These are phyloP conservation scores for Fraxinus quadrangulata DNA, from an alignment of 257 asterid genomes.

Conservation along the genomic window DNA sequence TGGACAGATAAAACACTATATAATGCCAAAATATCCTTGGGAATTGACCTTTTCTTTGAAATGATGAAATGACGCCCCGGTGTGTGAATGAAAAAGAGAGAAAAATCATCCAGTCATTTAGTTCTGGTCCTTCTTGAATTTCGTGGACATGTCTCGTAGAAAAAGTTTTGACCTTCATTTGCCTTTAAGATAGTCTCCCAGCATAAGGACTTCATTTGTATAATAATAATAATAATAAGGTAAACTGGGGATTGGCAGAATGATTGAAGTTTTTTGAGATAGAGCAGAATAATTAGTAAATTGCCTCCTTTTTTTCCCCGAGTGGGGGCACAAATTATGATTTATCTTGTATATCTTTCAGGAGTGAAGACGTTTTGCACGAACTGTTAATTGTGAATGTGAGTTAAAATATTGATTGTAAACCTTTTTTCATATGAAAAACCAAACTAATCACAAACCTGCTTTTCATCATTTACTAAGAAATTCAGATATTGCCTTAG, in stretches of 20 bases:
- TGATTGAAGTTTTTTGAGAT: background rate
- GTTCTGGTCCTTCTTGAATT: background rate
- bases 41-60: background rate
- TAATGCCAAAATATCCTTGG: background rate
- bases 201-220: background rate
- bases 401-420: background rate
- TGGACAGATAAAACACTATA: background rate
- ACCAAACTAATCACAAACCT: background rate
- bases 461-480: background rate
- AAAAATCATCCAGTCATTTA: background rate
- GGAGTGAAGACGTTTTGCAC: slow-evolving; percentile 3
- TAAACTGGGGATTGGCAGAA: background rate
- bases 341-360: background rate
- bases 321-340: background rate
- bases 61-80: background rate
- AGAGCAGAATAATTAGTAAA: background rate
- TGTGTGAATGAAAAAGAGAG: background rate
- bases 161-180: background rate
- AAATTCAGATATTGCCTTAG: slow-evolving; percentile 14
- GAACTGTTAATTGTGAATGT: background rate
- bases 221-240: background rate
- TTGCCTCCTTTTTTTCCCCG: background rate
- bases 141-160: background rate
- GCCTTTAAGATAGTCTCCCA: background rate
- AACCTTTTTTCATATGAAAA: background rate